Evolutionary conservation across 1,139 yeast genomes (phyloP).

Genomic region (Blastobotrys niveus): DNA sequence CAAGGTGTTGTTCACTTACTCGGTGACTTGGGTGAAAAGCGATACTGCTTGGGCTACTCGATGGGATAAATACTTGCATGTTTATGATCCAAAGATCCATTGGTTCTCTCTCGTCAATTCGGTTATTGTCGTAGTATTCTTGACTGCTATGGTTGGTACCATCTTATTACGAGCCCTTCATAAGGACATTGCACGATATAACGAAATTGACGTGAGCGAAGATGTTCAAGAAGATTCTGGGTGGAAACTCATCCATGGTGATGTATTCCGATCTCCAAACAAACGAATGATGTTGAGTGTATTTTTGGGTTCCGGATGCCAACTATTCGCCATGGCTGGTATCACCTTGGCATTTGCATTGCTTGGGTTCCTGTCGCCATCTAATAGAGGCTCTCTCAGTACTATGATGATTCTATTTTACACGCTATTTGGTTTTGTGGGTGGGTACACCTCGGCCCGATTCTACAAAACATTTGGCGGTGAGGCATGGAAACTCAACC

Average conservation of each 20-base stretch:
- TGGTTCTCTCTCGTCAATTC: slow-evolving; percentile 91
- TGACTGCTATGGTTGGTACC: slow-evolving; percentile 75
- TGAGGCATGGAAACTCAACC: slow-evolving; percentile 80
- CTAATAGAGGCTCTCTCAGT: slow-evolving; percentile 88
- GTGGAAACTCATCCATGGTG: slow-evolving; percentile 96
- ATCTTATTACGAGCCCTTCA: slow-evolving; percentile 74
- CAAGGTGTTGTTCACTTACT: slow-evolving; percentile 54
- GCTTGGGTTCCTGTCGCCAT: slow-evolving; percentile 85
- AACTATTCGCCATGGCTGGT: slow-evolving; percentile 69
- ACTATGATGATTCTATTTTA: slow-evolving; percentile 84
- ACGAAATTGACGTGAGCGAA: slow-evolving; percentile 74
- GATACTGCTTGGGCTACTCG: slow-evolving; percentile 93
- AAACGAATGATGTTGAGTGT: slow-evolving; percentile 68
- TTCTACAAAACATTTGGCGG: slow-evolving; percentile 89
- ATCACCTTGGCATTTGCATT: slow-evolving; percentile 77
- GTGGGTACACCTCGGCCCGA: slow-evolving; percentile 82
- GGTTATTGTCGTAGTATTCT: slow-evolving; percentile 68
- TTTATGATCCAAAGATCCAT: slow-evolving; percentile 86
- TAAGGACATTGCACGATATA: slow-evolving; percentile 81
- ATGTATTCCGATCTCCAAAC: slow-evolving; percentile 82
- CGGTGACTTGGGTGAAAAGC: slow-evolving; percentile 61
- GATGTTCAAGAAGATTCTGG: slow-evolving; percentile 93
- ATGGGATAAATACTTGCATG: slow-evolving; percentile 96
- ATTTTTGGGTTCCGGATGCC: slow-evolving; percentile 83
- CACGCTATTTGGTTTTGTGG: slow-evolving; percentile 70